Percentiles rank a stretch among this genome's conserved stretches.
These are phyloP conservation scores for Sphenostylis stenocarpa DNA, from an alignment of 306 rosid species.

Conservation along the genomic window DNA sequence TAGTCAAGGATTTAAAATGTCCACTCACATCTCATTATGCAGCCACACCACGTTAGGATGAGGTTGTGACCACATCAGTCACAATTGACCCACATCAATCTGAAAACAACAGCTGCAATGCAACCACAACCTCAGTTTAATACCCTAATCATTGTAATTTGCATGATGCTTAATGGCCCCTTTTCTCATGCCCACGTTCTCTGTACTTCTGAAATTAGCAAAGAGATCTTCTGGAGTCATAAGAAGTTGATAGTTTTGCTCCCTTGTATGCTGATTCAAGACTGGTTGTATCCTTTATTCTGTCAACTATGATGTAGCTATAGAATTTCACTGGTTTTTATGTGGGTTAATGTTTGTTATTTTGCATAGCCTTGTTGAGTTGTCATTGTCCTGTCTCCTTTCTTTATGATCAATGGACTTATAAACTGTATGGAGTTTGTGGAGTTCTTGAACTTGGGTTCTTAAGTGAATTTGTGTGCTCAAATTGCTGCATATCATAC, in stretches of 20 bases:
- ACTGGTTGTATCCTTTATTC: conserved; percentile 3
- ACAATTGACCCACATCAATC: background rate
- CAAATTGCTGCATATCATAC: background rate
- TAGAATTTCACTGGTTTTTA: background rate
- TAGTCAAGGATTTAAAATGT: background rate
- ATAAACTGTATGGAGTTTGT: conserved; percentile 12
- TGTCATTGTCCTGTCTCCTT: background rate
- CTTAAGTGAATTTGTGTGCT: background rate
- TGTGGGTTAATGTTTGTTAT: background rate
- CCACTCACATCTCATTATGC: background rate
- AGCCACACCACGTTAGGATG: background rate
- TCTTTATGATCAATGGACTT: background rate
- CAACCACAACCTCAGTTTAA: background rate
- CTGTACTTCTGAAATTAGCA: background rate
- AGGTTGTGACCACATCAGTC: background rate
- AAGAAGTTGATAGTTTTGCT: background rate
- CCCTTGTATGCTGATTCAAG: conserved; percentile 4
- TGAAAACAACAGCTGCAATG: background rate
- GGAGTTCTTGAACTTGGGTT: background rate
- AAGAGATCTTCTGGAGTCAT: background rate
- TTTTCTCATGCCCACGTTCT: background rate
- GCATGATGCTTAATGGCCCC: background rate
- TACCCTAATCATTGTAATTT: background rate
- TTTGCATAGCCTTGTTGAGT: background rate
- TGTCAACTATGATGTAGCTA: background rate